Evolutionary conservation across 2,329 filamentous ascomycete genomes (phyloP).

Genomic region (Microcera coccophila): DNA sequence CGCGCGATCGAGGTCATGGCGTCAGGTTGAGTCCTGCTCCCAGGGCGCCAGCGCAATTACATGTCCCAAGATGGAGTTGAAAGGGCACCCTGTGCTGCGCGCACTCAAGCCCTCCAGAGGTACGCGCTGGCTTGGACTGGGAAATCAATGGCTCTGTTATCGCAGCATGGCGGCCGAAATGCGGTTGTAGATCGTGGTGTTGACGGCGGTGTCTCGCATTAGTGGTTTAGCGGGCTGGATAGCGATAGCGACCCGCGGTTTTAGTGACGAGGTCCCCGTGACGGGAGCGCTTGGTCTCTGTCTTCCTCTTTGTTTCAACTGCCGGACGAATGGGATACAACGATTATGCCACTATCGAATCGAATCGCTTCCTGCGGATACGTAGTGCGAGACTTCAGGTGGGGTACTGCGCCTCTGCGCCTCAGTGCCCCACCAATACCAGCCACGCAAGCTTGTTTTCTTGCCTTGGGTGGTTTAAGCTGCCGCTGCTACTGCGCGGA

Average conservation of each 20-base stretch:
- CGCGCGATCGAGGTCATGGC: conserved; percentile 28
- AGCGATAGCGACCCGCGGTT: not conserved
- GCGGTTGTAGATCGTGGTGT: conserved; percentile 7
- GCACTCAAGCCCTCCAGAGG: too few relatives aligned
- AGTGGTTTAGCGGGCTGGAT: conserved; percentile 21
- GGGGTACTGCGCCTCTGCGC: not conserved
- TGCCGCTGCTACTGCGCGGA: conserved; percentile 14
- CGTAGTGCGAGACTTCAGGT: not conserved
- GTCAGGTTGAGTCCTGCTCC: conserved; percentile 17
- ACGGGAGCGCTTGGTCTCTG: conserved; percentile 4
- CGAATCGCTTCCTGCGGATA: not conserved
- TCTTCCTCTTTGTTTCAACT: not conserved
- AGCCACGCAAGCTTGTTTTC: conserved; percentile 12
- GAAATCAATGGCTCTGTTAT: too few relatives aligned
- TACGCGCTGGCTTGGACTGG: too few relatives aligned
- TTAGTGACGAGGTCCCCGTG: conserved; percentile 13
- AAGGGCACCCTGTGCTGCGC: too few relatives aligned
- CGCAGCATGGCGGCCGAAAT: too few relatives aligned
- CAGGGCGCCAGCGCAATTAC: conserved; percentile 14
- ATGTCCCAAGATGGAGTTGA: conserved; percentile 13
- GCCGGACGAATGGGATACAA: not conserved
- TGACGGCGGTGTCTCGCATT: conserved; percentile 20
- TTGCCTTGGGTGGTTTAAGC: conserved; percentile 1
- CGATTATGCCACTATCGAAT: conserved; percentile 4
- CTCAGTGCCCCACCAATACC: conserved; percentile 12